Percentiles rank a stretch among this genome's conserved stretches.
phyloP scores from a whole-genome alignment of 2,329 filamentous ascomycete genomes.

The Penicillium psychrosexuale region DNA sequence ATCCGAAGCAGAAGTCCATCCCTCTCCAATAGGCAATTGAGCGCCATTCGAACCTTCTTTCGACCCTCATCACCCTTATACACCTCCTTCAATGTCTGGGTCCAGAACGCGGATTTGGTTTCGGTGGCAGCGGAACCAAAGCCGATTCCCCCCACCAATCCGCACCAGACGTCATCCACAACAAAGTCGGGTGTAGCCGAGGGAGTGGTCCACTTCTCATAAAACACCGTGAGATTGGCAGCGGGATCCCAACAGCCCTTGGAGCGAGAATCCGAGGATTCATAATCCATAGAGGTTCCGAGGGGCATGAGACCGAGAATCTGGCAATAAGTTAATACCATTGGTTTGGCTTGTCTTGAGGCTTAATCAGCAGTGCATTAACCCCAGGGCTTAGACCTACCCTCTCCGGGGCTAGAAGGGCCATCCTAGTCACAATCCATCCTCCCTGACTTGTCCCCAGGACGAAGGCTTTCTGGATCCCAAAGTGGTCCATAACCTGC shows the following conservation, averaged over 20 bases:
- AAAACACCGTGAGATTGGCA: constrained; percentile 32
- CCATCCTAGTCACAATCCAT: neutral
- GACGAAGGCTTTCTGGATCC: constrained; percentile 46
- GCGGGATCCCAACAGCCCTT: constrained; percentile 51
- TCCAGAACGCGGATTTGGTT: constrained; percentile 45
- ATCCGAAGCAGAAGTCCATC: constrained; percentile 48
- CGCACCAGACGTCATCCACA: constrained; percentile 41
- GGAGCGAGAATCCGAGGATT: constrained; percentile 42
- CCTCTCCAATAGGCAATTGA: constrained; percentile 47
- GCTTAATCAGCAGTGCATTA: neutral
- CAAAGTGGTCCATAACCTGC: constrained; percentile 53
- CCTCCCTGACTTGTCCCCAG: constrained; percentile 27
- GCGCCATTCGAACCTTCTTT: constrained; percentile 47
- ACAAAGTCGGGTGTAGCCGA: constrained; percentile 43
- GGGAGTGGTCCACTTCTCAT: constrained; percentile 41
- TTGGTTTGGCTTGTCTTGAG: neutral
- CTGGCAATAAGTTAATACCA: constrained; percentile 24
- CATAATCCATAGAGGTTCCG: constrained; percentile 52
- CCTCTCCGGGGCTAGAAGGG: neutral
- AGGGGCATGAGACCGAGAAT: constrained; percentile 52
- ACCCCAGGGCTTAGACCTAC: neutral
- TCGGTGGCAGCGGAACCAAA: constrained; percentile 43
- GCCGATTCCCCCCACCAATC: constrained; percentile 47
- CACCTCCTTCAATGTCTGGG: constrained; percentile 42
- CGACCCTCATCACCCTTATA: constrained; percentile 52